Evolutionary conservation across 129 eudicot species (phyloP).

Genomic region (Sambucus nigra): DNA sequence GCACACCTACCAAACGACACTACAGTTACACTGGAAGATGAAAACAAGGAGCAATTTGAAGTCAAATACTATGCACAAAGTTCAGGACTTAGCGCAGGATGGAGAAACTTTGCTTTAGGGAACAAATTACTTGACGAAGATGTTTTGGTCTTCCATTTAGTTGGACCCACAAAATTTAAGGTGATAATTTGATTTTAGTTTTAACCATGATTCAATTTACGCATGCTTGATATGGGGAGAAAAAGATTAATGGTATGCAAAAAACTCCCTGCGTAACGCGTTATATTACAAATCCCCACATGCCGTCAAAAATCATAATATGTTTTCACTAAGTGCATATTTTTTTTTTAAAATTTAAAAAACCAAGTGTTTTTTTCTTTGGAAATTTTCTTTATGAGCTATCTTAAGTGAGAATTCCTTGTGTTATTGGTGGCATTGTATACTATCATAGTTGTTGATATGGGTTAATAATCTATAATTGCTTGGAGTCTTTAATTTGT

Average conservation of each 20-base stretch:
- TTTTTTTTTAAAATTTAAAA: no score
- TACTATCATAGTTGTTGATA: no score
- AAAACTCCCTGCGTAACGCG: no score
- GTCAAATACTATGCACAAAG: constrained; percentile 46
- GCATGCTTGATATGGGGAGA: no score
- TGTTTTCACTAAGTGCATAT: no score
- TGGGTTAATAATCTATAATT: background rate
- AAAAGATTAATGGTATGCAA: no score
- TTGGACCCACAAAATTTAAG: constrained; percentile 52
- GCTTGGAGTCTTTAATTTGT: constrained; percentile 7
- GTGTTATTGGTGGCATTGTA: no score
- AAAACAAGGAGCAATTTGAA: constrained; percentile 39
- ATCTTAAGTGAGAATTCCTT: no score
- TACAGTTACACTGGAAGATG: constrained; percentile 46
- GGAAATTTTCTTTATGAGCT: background rate
- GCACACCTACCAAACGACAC: constrained; percentile 46
- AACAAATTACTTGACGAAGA: constrained; percentile 72
- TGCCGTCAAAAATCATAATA: no score
- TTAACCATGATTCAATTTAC: background rate
- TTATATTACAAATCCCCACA: no score
- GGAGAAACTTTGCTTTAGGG: constrained; percentile 62
- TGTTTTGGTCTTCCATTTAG: constrained; percentile 58
- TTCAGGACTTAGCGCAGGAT: constrained; percentile 76
- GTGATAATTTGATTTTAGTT: constrained; percentile 25
- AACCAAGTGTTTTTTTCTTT: background rate